phyloP scores from a whole-genome alignment of 2,329 filamentous ascomycete species.

The Cytospora leucostoma region DNA sequence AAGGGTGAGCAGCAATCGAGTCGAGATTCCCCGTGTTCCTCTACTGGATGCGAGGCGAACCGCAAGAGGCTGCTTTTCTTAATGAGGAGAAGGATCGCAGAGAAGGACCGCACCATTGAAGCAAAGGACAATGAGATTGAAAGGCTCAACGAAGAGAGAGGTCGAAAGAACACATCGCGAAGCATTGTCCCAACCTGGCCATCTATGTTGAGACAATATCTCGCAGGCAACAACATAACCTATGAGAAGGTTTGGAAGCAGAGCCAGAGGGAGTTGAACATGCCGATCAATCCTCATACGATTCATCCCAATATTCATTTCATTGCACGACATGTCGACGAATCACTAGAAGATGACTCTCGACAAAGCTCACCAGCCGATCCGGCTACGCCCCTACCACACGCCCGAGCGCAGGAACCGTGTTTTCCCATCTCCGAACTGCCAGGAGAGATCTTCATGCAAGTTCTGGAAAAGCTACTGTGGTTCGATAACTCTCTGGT shows the following conservation, averaged over 20 bases:
- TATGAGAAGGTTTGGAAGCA: slow-evolving; percentile 11
- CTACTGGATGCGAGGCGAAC: too few relatives aligned
- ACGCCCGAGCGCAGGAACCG: neutral
- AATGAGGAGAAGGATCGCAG: too few relatives aligned
- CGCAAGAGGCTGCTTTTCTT: too few relatives aligned
- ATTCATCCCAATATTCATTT: slow-evolving; percentile 12
- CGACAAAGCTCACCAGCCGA: neutral
- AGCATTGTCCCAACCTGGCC: neutral
- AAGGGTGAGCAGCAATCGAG: too few relatives aligned
- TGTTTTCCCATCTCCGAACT: neutral
- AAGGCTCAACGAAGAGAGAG: neutral
- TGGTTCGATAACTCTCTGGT: neutral
- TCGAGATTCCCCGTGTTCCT: too few relatives aligned
- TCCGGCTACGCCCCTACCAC: neutral
- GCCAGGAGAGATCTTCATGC: neutral
- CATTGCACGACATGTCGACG: neutral
- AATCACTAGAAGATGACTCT: neutral
- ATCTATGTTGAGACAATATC: neutral
- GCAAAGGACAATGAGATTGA: too few relatives aligned
- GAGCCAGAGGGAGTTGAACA: slow-evolving; percentile 12
- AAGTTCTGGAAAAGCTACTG: slow-evolving; percentile 11
- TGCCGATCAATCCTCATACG: neutral
- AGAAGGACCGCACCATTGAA: too few relatives aligned
- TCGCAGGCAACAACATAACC: too few relatives aligned
- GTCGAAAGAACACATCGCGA: neutral